A percentile compares a stretch with the other conserved stretches of the same genome.
Evolutionary conservation across 768 basidiomycete genomes (phyloP).

Genomic region (Amanita jacksonii): DNA sequence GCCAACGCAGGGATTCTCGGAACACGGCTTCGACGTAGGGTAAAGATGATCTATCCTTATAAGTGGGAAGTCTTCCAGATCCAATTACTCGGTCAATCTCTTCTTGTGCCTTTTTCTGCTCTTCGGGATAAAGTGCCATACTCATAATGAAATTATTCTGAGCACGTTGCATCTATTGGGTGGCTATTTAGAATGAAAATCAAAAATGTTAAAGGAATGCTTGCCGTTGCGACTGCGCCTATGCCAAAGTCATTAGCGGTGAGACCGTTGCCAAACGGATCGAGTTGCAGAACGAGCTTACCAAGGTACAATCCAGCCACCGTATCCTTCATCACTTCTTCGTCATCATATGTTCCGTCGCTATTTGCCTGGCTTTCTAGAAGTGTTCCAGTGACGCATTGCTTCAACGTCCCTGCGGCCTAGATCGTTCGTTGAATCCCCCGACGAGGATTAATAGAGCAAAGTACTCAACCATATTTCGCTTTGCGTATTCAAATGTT

Average conservation of each 20-base stretch:
- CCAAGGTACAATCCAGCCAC: background rate
- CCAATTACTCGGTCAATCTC: conserved; percentile 13
- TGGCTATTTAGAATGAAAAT: too few species aligned
- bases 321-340: background rate
- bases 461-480: background rate
- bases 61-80: conserved; percentile 10
- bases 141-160: conserved; percentile 9
- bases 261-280: too few species aligned
- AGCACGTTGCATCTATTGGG: background rate
- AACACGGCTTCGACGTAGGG: conserved; percentile 11
- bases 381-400: too few species aligned
- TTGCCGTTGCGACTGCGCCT: too few species aligned
- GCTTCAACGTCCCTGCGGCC: background rate
- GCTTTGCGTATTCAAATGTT: background rate
- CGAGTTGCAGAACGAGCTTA: conserved; percentile 3
- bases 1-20: conserved; percentile 14
- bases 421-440: background rate
- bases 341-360: too few species aligned
- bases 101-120: conserved; percentile 4
- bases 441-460: too few species aligned
- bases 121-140: conserved; percentile 11
- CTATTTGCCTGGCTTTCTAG: too few species aligned
- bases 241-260: too few species aligned
- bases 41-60: conserved; percentile 8
- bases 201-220: too few species aligned